These are phyloP conservation scores for Ogataea wickerhamii DNA, from an alignment of 805 yeast species.

Conservation along the genomic window DNA sequence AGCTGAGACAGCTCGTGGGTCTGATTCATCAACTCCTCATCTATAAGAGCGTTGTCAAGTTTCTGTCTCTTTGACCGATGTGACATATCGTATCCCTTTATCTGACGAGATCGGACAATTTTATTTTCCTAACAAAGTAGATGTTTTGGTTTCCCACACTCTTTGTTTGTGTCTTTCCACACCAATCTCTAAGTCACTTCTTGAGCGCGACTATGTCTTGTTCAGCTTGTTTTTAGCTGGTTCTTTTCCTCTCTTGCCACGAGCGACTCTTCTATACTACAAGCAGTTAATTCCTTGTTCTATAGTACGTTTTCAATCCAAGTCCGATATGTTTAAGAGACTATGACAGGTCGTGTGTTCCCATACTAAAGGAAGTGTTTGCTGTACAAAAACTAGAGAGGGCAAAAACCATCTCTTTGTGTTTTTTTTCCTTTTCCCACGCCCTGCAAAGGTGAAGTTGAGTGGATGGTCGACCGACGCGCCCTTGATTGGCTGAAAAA, in stretches of 20 bases:
- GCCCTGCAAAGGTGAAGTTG: conserved; percentile 1
- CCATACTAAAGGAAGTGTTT: conserved; percentile 19
- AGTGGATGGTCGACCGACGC: conserved; percentile 1
- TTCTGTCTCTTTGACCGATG: conserved; percentile 22
- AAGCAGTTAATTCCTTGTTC: too few species aligned
- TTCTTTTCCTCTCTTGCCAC: too few species aligned
- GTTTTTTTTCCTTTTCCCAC: background rate
- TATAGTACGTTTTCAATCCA: too few species aligned
- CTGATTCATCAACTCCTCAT: conserved; percentile 23
- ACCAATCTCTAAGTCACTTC: too few species aligned
- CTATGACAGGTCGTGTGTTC: conserved; percentile 5
- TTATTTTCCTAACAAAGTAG: too few species aligned
- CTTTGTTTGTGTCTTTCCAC: too few species aligned
- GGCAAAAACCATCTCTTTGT: background rate
- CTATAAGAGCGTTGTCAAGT: conserved; percentile 21
- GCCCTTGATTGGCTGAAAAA: background rate
- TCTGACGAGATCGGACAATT: too few species aligned
- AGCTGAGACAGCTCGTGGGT: conserved; percentile 18
- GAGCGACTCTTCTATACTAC: too few species aligned
- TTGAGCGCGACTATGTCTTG: too few species aligned
- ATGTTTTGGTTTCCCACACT: too few species aligned
- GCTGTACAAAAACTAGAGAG: conserved; percentile 1
- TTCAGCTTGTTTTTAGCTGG: too few species aligned
- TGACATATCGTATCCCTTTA: conserved; percentile 17
- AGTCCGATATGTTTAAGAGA: too few species aligned